Evolutionary conservation across 345 rosid genomes (phyloP), one percentile per base, ranked within the genome.

Genomic region (Turnera subulata): DNA sequence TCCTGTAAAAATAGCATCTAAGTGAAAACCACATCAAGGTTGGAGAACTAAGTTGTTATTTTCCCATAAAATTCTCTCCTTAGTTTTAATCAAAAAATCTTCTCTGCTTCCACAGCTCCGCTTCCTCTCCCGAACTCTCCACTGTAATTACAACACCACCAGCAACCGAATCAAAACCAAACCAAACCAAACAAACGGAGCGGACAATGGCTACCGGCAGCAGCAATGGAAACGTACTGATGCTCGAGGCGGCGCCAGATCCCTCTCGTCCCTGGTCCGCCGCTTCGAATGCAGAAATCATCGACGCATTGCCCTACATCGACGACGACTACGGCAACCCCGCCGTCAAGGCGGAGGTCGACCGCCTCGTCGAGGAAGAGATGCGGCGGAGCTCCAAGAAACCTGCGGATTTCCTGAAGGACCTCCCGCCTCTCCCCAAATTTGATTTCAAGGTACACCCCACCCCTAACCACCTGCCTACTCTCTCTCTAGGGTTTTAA

Each of bases 221-320:
- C 24, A 52, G 54, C 43, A 69, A 73, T 55, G 85, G 86, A 10
- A 91, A 87, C 6, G 57, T 85, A 8, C 73, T 89, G 48, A 93
- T 89, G 97, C 75, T 89, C 32, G 96, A 89, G 74, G 97, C 85
- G 13, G 58, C 89, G 13, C 87, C 85, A 62, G 82, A 72, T 40
- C 53, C 73, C 24, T 58, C 80, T n/a, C 78, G 78, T 13, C 84
- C 88, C 0, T 91, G 98, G 98, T 73, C 82, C 1, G 68, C 68
- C 38, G 57, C 84, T 46, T 73, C 78, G 9, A 80, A 70, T 57
- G 89, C 96, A 0, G 90, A 93, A 69, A 73, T 77, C 35, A 76
- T 93, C 38, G 99, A 93, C 63, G 94, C 99, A 11, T 78, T 93
- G 71, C 99, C 97, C 32, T 89, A 93, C 78, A 93, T 93, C 21